Percentiles rank a stretch among this genome's conserved stretches.
Conservation (phyloP, 805 yeast genomes). For the Maudiozyma bulderi region DNA sequence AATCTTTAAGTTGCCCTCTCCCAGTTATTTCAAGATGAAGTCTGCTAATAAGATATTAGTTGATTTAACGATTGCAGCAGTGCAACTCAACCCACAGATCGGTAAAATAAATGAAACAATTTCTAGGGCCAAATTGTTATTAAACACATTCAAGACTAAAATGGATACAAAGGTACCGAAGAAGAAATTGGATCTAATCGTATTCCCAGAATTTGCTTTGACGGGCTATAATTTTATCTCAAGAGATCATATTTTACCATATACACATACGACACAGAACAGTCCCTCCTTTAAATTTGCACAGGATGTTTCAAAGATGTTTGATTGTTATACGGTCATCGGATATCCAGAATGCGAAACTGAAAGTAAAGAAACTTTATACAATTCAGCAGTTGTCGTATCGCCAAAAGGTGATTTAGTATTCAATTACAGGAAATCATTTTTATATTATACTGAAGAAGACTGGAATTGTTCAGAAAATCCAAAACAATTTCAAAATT, state of each 20-base stretch:
- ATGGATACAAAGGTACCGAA: neutral
- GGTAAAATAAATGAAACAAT: constrained; percentile 51
- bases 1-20: too few species aligned
- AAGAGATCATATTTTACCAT: constrained; percentile 44
- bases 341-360: constrained; percentile 66
- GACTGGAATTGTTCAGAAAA: constrained; percentile 71
- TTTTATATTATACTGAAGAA: constrained; percentile 70
- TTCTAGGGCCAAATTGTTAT: constrained; percentile 35
- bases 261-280: constrained; percentile 34
- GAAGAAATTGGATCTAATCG: constrained; percentile 50
- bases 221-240: constrained; percentile 70
- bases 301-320: constrained; percentile 36
- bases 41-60: constrained; percentile 20
- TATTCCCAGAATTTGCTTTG: constrained; percentile 76
- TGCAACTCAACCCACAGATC: constrained; percentile 58
- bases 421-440: constrained; percentile 65
- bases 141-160: constrained; percentile 24
- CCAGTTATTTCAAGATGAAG: neutral
- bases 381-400: constrained; percentile 64
- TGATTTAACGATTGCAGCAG: constrained; percentile 49
- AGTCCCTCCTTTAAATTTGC: constrained; percentile 54
- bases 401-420: constrained; percentile 48
- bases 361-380: constrained; percentile 28
- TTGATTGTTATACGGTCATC: constrained; percentile 56
- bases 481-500: constrained; percentile 46